Base-by-base conservation (phyloP, 495 filamentous ascomycete species). In the Penicillium soppii region DNA sequence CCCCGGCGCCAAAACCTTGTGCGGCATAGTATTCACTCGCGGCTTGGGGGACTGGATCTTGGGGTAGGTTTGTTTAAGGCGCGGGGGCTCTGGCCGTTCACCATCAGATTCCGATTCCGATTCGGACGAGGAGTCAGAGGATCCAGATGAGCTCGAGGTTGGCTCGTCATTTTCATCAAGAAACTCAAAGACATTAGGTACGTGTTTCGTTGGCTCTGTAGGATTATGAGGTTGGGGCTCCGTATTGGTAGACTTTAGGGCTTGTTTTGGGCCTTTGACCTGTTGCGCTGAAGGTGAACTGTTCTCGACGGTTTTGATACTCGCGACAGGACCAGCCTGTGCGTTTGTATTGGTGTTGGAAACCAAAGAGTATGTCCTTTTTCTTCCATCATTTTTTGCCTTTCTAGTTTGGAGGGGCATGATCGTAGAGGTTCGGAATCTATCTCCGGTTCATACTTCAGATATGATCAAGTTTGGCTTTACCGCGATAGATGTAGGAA, bases 151-250 rank as follows among this genome's bases (percentile, higher is more conserved):
- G 35, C 50, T 47, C 29, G 55, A 62, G 15, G 62, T 54, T 2
- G 61, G 56, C 4, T 62, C 60, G 20, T 62, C 61, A 26, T 62
- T 57, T 13, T 62, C 44, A 7, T 75, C 67, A 1, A 77, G 62
- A 23, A 68, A 77, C 38, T 77, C 65, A 53, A 77, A 77, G 7
- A 77, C 73, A 53, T 74, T 67, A 5, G 68, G 69, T 13, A 55
- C 46, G 19, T 59, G 65, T 19, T 58, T 61, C 12, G 59, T 43
- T 5, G 62, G 37, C 32, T 56, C 63, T 9, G 44, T 39, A 0
- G 60, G 16, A 41, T 62, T 65, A 20, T 25, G 35, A 2, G 25
- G 32, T 26, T 44, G 32, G 15, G 43, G 27, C 40, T 46, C 46
- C n/a, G 54, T 25, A 25, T 38, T 44, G 35, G 42, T 43, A 47